Percentiles rank a stretch among this genome's conserved stretches.
phyloP scores from a whole-genome alignment of 306 rosid species.

The Quillaja saponaria region DNA sequence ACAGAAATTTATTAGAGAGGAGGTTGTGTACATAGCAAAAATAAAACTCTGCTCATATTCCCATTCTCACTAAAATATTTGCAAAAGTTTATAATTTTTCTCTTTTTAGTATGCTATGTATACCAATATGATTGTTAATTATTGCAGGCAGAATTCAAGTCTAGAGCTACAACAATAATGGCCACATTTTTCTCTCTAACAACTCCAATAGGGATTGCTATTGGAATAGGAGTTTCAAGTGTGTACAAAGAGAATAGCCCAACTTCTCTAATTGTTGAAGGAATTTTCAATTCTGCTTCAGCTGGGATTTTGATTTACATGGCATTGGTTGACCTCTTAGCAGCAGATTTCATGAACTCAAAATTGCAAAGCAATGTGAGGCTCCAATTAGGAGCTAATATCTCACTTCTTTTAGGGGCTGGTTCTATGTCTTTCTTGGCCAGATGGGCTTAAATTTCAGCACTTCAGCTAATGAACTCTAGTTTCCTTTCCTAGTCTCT shows the following conservation, averaged over 20 bases:
- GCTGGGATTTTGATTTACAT: constrained; percentile 76
- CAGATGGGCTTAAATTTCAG: constrained; percentile 55
- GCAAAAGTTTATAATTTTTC: too few relatives aligned
- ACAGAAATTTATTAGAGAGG: too few relatives aligned
- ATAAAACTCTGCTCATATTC: too few relatives aligned
- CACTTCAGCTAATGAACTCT: not conserved
- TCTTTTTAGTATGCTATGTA: too few relatives aligned
- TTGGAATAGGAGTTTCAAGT: constrained; percentile 56
- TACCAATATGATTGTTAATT: not conserved
- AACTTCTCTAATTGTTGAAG: constrained; percentile 60
- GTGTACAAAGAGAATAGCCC: constrained; percentile 49
- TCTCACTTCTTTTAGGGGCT: constrained; percentile 67
- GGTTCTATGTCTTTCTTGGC: constrained; percentile 68
- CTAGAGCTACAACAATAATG: constrained; percentile 51
- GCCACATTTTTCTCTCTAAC: constrained; percentile 64
- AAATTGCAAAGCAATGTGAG: constrained; percentile 50
- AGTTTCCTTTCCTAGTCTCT: not conserved
- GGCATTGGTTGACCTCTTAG: constrained; percentile 72
- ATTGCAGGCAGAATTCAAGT: constrained; percentile 59
- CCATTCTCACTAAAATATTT: too few relatives aligned
- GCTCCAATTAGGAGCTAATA: constrained; percentile 52
- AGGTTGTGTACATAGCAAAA: too few relatives aligned
- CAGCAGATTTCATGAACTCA: constrained; percentile 74
- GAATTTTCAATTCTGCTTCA: constrained; percentile 59
- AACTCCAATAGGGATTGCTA: constrained; percentile 66